phyloP scores from a whole-genome alignment of 345 rosid genomes.

The Carallia brachiata region DNA sequence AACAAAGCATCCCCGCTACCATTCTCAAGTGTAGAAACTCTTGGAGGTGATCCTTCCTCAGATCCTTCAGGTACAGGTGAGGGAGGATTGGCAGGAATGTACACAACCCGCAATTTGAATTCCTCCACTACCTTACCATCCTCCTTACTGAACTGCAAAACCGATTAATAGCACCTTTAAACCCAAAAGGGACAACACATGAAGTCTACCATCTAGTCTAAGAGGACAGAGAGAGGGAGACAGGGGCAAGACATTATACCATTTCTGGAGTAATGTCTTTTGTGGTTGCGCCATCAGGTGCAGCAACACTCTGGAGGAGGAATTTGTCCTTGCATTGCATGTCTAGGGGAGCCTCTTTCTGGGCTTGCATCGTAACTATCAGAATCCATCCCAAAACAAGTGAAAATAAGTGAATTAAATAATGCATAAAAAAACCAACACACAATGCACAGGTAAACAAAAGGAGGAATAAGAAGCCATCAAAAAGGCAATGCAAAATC shows the following conservation, averaged over 20 bases:
- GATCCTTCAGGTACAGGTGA: constrained; percentile 90
- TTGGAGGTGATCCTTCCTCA: constrained; percentile 83
- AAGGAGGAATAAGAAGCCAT: too few relatives aligned
- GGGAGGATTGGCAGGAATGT: constrained; percentile 81
- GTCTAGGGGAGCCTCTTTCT: constrained; percentile 72
- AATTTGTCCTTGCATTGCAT: constrained; percentile 92
- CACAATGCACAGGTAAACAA: neutral
- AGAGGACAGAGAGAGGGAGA: neutral
- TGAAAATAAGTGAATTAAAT: neutral
- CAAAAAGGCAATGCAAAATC: too few relatives aligned
- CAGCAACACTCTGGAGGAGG: constrained; percentile 71
- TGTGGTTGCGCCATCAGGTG: constrained; percentile 54
- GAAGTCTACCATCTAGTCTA: neutral
- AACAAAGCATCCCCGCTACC: constrained; percentile 40
- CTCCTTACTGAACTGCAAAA: constrained; percentile 67
- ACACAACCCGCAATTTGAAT: constrained; percentile 69
- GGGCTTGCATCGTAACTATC: constrained; percentile 92
- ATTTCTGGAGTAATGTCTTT: constrained; percentile 58
- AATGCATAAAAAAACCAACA: neutral
- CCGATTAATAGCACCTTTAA: neutral
- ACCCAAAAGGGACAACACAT: neutral
- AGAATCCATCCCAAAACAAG: constrained; percentile 20
- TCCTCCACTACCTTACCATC: constrained; percentile 59
- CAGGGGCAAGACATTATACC: constrained; percentile 33
- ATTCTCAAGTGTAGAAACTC: constrained; percentile 47